Evolutionary conservation across 2,329 filamentous ascomycete species (phyloP).

Genomic region (Periconia macrospinosa): DNA sequence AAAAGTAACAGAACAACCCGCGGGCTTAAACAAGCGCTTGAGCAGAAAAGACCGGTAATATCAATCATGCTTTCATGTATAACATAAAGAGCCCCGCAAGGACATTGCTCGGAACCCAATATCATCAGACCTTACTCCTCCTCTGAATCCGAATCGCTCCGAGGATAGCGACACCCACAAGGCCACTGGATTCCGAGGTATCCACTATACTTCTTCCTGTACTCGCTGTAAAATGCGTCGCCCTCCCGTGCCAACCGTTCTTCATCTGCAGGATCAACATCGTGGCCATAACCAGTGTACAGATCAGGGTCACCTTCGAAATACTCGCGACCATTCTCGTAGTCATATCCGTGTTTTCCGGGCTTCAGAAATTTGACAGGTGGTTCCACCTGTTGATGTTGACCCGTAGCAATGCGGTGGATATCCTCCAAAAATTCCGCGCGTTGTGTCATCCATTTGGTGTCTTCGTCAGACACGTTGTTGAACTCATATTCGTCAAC

Average conservation of each 20-base stretch:
- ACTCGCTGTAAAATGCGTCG: background rate
- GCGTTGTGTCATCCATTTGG: too few relatives aligned
- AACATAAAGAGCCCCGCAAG: too few relatives aligned
- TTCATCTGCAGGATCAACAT: constrained; percentile 17
- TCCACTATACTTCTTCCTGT: constrained; percentile 21
- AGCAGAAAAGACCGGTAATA: too few relatives aligned
- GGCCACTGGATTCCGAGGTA: constrained; percentile 18
- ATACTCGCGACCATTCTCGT: constrained; percentile 3
- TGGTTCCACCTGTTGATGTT: background rate
- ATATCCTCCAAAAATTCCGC: background rate
- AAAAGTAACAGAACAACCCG: too few relatives aligned
- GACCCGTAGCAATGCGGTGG: background rate
- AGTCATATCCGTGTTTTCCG: constrained; percentile 25
- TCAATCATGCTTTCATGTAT: too few relatives aligned
- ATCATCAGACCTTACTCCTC: background rate
- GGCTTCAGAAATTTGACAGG: constrained; percentile 18
- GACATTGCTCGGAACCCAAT: background rate
- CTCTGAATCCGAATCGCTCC: background rate
- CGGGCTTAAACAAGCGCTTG: too few relatives aligned
- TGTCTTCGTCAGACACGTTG: too few relatives aligned
- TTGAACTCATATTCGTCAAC: too few relatives aligned
- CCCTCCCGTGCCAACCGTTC: constrained; percentile 3
- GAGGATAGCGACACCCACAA: constrained; percentile 23
- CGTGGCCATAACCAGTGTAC: constrained; percentile 23
- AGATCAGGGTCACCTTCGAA: constrained; percentile 19